Evolutionary conservation across 2,329 filamentous ascomycete genomes (phyloP), one percentile per base, ranked within the genome.

Genomic region (Coleophoma eucalyptorum): DNA sequence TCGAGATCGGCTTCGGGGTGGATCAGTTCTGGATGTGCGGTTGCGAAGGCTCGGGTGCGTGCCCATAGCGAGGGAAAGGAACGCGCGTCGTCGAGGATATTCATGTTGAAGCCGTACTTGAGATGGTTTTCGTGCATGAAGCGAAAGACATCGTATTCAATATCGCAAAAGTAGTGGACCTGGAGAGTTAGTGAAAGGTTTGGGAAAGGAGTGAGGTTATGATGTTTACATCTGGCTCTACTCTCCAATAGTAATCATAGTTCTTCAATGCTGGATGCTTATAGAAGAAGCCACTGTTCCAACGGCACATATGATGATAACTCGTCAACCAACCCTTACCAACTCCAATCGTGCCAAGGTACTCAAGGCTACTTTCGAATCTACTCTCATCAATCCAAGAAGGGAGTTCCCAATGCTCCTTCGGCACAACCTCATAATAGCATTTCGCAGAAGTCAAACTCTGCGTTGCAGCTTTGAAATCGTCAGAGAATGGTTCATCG

Each of bases 291-390:
- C 89, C 89, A 55, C 84, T 87, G 68, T 91, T 92, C 89, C 89
- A 94, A 56, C 94, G 89, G 73, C 94, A 99, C 94, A 97, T 99
- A 77, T 99, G 94, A 57, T 94, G 86, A 77, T 99, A 99, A 74
- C 89, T 95, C 71, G 95, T 75, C 31, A 90, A 96, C 72, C 96
- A 93, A 48, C 93, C 94, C 68, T 97, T 97, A 68, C 97, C 97
- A 69, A 97, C 95, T 74, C 96, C 94, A 68, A 87, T 86, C 67
- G 89, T 82, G 49, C 83, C 84, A 89, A 97, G 96, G 63, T 96
- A 90, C 73, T 96, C 86, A 53, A 93, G 87, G 53, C 93, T 90
- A 69, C 89, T 87, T 66, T 83, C 83, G 41, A 94, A 94, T 74
- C 89, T 93, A 50, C 95, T 87, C 72, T 96, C 87, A 68, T 97